These are phyloP conservation scores for Nyssa sinensis DNA, from an alignment of 148 eudicot genomes.

Conservation along the genomic window DNA sequence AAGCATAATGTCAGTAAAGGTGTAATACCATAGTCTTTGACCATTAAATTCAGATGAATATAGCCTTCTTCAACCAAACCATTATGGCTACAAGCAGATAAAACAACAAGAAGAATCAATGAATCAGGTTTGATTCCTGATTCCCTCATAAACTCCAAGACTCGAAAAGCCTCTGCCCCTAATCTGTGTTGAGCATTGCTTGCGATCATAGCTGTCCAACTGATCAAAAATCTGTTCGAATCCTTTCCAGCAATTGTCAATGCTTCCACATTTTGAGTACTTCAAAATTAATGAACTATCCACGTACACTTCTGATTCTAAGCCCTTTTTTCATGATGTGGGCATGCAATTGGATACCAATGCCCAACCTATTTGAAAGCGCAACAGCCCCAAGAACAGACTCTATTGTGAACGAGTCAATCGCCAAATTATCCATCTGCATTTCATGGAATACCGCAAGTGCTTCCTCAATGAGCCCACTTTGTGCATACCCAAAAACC, in stretches of 20 bases:
- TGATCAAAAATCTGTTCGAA: slow-evolving; percentile 58
- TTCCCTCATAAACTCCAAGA: slow-evolving; percentile 59
- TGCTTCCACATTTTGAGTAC: slow-evolving; percentile 71
- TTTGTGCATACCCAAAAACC: slow-evolving; percentile 73
- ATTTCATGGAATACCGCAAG: slow-evolving; percentile 50
- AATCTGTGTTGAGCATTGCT: slow-evolving; percentile 80
- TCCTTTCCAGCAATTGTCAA: slow-evolving; percentile 56
- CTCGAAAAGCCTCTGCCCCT: slow-evolving; percentile 56
- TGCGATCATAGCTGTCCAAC: slow-evolving; percentile 76
- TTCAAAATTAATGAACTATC: slow-evolving; percentile 70
- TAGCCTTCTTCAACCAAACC: slow-evolving; percentile 87
- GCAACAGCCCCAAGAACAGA: slow-evolving; percentile 58
- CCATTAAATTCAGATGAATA: slow-evolving; percentile 68
- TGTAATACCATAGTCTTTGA: slow-evolving; percentile 52
- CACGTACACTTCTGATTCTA: slow-evolving; percentile 57
- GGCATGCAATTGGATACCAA: slow-evolving; percentile 62
- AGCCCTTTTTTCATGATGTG: slow-evolving; percentile 51
- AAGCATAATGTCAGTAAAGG: slow-evolving; percentile 71
- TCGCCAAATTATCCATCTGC: slow-evolving; percentile 32
- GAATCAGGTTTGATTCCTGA: slow-evolving; percentile 69
- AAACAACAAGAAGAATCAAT: slow-evolving; percentile 80
- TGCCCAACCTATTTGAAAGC: slow-evolving; percentile 26
- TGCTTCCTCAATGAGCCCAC: slow-evolving; percentile 52
- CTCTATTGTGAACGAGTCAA: slow-evolving; percentile 61
- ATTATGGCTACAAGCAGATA: slow-evolving; percentile 86